These are phyloP conservation scores for Paradendryphiella salina DNA, from an alignment of 2,329 filamentous ascomycete species.

Conservation along the genomic window DNA sequence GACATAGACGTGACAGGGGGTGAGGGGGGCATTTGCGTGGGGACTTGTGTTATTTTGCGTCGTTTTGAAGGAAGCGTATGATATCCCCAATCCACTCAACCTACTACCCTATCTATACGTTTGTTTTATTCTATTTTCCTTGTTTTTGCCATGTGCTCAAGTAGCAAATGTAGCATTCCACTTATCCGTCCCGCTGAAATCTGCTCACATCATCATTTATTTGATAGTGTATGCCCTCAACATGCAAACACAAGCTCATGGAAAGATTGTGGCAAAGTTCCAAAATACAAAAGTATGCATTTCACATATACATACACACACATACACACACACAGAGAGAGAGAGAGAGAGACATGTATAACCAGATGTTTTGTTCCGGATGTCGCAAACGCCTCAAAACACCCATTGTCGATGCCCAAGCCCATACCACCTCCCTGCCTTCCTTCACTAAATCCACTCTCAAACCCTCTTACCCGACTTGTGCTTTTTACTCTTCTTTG, in stretches of 20 bases:
- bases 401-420: not conserved
- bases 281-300: too few relatives aligned
- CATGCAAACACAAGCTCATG: too few relatives aligned
- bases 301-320: not conserved
- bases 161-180: not conserved
- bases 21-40: too few relatives aligned
- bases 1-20: too few relatives aligned
- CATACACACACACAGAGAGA: too few relatives aligned
- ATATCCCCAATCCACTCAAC: conserved; percentile 4
- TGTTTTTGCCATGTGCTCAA: not conserved
- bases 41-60: not conserved
- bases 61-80: conserved; percentile 6
- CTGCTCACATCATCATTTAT: too few relatives aligned
- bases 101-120: not conserved
- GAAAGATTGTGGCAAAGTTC: too few relatives aligned
- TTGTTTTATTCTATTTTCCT: not conserved
- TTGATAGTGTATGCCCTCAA: too few relatives aligned
- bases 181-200: not conserved
- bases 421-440: too few relatives aligned
- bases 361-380: not conserved
- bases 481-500: conserved; percentile 42
- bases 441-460: too few relatives aligned
- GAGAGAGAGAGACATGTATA: too few relatives aligned
- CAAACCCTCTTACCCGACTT: conserved; percentile 51
- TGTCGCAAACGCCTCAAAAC: not conserved